Conservation (phyloP, 2,329 filamentous ascomycete species). For the Colletotrichum cuscutae region DNA sequence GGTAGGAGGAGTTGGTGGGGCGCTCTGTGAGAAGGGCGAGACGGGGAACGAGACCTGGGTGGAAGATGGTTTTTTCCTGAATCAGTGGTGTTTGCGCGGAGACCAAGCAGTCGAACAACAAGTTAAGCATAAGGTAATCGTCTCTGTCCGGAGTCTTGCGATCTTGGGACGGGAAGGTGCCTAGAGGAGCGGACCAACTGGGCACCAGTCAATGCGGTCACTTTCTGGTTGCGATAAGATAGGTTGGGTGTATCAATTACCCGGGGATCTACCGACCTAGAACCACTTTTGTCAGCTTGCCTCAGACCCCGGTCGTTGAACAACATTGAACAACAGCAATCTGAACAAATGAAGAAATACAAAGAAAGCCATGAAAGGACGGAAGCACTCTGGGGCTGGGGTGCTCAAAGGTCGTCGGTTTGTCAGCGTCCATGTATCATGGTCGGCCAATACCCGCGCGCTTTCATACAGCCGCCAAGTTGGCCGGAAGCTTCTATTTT, state of each 20-base stretch:
- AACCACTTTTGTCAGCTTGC: neutral
- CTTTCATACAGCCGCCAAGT: neutral
- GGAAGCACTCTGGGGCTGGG: neutral
- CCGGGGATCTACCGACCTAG: slow-evolving; percentile 27
- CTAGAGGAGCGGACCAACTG: slow-evolving; percentile 22
- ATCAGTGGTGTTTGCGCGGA: neutral
- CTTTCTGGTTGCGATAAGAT: slow-evolving; percentile 32
- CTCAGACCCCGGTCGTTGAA: neutral
- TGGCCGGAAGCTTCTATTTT: neutral
- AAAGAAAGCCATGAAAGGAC: neutral
- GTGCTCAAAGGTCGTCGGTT: neutral
- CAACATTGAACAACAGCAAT: neutral
- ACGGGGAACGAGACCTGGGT: neutral
- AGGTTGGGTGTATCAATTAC: slow-evolving; percentile 2
- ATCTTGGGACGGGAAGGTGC: slow-evolving; percentile 29
- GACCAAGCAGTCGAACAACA: neutral
- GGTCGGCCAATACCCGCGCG: neutral
- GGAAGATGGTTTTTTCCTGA: neutral
- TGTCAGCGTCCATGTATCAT: neutral
- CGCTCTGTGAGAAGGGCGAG: neutral
- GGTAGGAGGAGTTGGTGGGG: slow-evolving; percentile 26
- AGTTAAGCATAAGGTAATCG: neutral
- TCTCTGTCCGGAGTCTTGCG: slow-evolving; percentile 7
- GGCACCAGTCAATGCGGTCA: slow-evolving; percentile 35
- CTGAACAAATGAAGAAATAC: neutral